A percentile compares a stretch with the other conserved stretches of the same genome.
These are phyloP conservation scores for Debaryomyces robertsiae DNA, from an alignment of 1,139 yeast genomes.

Conservation along the genomic window DNA sequence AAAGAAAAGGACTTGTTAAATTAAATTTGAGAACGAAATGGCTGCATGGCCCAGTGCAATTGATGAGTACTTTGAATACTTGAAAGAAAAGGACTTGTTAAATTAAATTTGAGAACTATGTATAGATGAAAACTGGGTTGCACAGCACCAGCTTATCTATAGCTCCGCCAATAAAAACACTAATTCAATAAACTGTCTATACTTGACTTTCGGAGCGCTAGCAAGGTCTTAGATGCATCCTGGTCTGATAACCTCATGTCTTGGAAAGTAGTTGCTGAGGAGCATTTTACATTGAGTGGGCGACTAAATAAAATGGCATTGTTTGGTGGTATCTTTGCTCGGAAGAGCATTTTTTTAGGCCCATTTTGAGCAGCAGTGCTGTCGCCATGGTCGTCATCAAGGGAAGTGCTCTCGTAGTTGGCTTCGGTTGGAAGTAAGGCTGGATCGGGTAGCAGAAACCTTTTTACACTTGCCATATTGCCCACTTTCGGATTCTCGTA, in stretches of 20 bases:
- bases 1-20: constrained; percentile 31
- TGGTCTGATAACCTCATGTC: constrained; percentile 26
- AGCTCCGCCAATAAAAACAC: constrained; percentile 15
- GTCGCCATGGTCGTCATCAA: not conserved
- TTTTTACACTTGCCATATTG: constrained; percentile 5
- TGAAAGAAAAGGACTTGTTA: constrained; percentile 35
- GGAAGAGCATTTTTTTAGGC: constrained; percentile 28
- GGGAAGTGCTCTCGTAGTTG: constrained; percentile 20
- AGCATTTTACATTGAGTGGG: constrained; percentile 8
- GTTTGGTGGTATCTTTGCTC: constrained; percentile 26
- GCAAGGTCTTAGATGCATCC: constrained; percentile 45
- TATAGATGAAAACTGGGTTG: constrained; percentile 9
- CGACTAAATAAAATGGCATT: constrained; percentile 19
- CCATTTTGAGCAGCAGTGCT: not conserved
- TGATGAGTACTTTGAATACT: constrained; percentile 77
- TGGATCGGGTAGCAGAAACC: constrained; percentile 45
- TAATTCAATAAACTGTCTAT: constrained; percentile 45
- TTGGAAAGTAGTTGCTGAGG: constrained; percentile 1
- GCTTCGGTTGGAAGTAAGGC: constrained; percentile 25
- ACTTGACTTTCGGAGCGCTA: constrained; percentile 47
- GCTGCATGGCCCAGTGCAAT: constrained; percentile 93
- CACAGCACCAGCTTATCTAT: constrained; percentile 16
- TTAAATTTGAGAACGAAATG: constrained; percentile 58
- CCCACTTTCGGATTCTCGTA: constrained; percentile 11
- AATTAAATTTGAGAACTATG: constrained; percentile 31